These are phyloP conservation scores for Ascochyta viciae-villosae DNA, from an alignment of 2,329 filamentous ascomycete species.

Conservation along the genomic window DNA sequence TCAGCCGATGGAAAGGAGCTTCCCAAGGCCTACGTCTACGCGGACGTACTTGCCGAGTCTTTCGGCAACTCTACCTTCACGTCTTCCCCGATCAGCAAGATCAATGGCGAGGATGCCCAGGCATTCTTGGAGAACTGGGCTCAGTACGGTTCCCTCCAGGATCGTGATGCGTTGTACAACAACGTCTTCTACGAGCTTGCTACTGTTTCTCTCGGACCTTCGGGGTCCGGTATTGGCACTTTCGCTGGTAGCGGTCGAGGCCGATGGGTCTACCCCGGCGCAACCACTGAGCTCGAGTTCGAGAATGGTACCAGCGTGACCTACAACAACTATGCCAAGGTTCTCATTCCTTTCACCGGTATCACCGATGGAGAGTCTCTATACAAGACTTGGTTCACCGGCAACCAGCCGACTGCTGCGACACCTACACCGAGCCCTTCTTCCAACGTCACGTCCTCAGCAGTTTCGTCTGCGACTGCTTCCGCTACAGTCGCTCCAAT, in stretches of 20 bases:
- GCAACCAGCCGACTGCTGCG: constrained; percentile 27
- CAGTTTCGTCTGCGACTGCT: constrained; percentile 22
- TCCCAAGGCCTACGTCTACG: constrained; percentile 64
- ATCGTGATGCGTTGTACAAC: constrained; percentile 65
- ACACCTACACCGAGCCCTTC: constrained; percentile 28
- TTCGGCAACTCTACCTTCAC: constrained; percentile 51
- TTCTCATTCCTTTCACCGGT: constrained; percentile 50
- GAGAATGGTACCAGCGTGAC: constrained; percentile 53
- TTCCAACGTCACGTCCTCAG: constrained; percentile 16
- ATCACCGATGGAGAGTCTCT: constrained; percentile 53
- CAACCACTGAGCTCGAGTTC: constrained; percentile 54
- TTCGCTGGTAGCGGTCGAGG: constrained; percentile 56
- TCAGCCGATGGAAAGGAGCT: constrained; percentile 60
- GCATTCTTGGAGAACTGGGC: constrained; percentile 58
- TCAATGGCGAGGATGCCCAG: constrained; percentile 64
- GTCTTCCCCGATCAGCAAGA: constrained; percentile 60
- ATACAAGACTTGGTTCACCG: constrained; percentile 48
- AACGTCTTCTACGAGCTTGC: constrained; percentile 57
- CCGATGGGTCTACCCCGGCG: constrained; percentile 51
- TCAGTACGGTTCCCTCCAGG: constrained; percentile 59
- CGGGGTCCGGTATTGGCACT: constrained; percentile 52
- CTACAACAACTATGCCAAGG: constrained; percentile 54
- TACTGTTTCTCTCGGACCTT: constrained; percentile 51
- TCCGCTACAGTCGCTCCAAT: constrained; percentile 31
- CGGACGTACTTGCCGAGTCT: constrained; percentile 54